phyloP scores from a whole-genome alignment of 805 yeast genomes.

The Candida ficus region DNA sequence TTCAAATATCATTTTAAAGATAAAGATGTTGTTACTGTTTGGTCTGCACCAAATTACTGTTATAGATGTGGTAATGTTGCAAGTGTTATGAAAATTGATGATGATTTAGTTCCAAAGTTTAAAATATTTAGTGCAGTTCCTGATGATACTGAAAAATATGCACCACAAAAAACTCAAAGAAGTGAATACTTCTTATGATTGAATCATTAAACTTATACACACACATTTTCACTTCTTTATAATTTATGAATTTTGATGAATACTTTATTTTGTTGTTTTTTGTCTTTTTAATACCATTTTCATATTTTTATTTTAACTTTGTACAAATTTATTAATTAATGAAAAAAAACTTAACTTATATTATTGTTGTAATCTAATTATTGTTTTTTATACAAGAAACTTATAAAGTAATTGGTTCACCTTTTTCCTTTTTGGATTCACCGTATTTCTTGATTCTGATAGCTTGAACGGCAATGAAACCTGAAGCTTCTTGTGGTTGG shows the following conservation, averaged over 20 bases:
- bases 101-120: conserved; percentile 80
- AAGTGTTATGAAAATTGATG: conserved; percentile 94
- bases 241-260: conserved; percentile 6
- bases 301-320: no score
- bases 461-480: conserved; percentile 96
- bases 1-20: conserved; percentile 95
- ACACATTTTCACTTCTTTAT: not conserved
- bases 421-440: conserved; percentile 84
- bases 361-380: not conserved
- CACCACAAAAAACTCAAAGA: conserved; percentile 30
- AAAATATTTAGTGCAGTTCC: conserved; percentile 95
- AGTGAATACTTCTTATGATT: conserved; percentile 28
- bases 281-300: not conserved
- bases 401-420: conserved; percentile 39
- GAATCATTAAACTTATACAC: no score
- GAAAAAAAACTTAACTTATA: no score
- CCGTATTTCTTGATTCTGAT: conserved; percentile 98
- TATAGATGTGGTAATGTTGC: conserved; percentile 98
- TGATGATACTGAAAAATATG: conserved; percentile 48
- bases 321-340: no score
- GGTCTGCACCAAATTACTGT: conserved; percentile 98
- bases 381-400: not conserved
- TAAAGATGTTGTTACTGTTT: conserved; percentile 93
- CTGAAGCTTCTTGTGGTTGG: conserved; percentile 94
- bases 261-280: not conserved